Evolutionary conservation across 2,329 filamentous ascomycete genomes (phyloP), one percentile per base, ranked within the genome.

Genomic region (Calonectria pauciramosa): DNA sequence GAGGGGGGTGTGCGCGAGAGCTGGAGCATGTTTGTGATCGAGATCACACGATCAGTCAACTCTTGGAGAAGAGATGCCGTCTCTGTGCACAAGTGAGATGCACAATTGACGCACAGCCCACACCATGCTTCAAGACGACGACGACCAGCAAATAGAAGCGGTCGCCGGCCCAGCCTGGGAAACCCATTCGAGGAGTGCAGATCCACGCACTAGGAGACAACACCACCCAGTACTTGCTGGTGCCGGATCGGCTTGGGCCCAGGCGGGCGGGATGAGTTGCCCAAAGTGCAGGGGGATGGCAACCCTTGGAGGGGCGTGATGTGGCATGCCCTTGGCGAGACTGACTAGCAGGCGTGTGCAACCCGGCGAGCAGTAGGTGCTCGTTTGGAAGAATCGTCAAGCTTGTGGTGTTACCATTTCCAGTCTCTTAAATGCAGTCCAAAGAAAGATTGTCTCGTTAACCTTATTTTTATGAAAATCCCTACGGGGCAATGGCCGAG

Each of bases 31-130:
- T 69, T 66, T 60, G 60, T 68, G 34, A 72, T 70, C 51, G 38
- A 63, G 59, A 73, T 73, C 56, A 66, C 71, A 73, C 66, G 71
- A 69, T 72, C 71, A 63, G 26, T 72, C 52, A 63, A 52, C 18
- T 41, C 34, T 63, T 26, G 26, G 23, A 63, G 34, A 60, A 18
- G n/a, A 4, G 52, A 18, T 34, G 56, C 56, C 38, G 14, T 41
- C 23, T 36, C 23, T 36, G 13, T 41, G 56, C 36, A 41, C 56
- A 63, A 63, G 56, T 41, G 23, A 41, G 56, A 70, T 70, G 68
- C 54, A 52, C 68, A 70, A 68, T n/a, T 8, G 44, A 63, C 49
- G 41, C 41, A 70, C 68, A 60, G n/a, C 52, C 56, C 36, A 30
- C 26, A 23, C 36, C 36, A 41, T 41, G 32, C 36, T 63, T 63